Conservation (phyloP, 169 alveolate genomes). For the Eimeria sp. region DNA sequence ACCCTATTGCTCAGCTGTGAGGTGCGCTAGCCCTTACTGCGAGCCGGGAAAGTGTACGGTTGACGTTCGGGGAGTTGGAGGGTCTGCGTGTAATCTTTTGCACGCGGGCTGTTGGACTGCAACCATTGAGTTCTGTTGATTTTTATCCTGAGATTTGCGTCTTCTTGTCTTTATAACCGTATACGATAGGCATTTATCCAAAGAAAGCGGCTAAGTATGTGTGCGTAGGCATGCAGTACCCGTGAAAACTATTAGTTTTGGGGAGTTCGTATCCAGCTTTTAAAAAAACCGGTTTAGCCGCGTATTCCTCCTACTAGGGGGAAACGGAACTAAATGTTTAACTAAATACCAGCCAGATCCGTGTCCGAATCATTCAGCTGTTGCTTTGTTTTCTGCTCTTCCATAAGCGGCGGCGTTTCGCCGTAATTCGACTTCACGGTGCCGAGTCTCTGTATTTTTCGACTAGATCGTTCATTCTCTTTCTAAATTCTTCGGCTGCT, state of each 20-base stretch:
- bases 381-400: neutral
- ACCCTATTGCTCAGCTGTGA: neutral
- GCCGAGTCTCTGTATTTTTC: neutral
- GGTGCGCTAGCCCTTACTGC: neutral
- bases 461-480: neutral
- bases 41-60: neutral
- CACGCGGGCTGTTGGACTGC: slow-evolving; percentile 31
- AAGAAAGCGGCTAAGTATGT: neutral
- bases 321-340: neutral
- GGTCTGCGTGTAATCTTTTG: neutral
- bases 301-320: neutral
- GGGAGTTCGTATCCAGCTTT: neutral
- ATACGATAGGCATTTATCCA: neutral
- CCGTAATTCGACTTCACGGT: neutral
- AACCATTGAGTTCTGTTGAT: neutral
- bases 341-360: neutral
- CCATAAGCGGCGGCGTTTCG: neutral
- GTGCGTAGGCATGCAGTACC: neutral
- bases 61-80: neutral
- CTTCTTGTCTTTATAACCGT: neutral
- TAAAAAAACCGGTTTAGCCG: neutral
- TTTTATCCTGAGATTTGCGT: neutral
- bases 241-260: neutral
- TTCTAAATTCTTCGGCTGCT: slow-evolving; percentile 23
- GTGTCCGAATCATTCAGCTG: neutral